A percentile compares a stretch with the other conserved stretches of the same genome.
Evolutionary conservation across 192 early-diverging fungal genomes (phyloP).

Genomic region (Mortierella antarctica): DNA sequence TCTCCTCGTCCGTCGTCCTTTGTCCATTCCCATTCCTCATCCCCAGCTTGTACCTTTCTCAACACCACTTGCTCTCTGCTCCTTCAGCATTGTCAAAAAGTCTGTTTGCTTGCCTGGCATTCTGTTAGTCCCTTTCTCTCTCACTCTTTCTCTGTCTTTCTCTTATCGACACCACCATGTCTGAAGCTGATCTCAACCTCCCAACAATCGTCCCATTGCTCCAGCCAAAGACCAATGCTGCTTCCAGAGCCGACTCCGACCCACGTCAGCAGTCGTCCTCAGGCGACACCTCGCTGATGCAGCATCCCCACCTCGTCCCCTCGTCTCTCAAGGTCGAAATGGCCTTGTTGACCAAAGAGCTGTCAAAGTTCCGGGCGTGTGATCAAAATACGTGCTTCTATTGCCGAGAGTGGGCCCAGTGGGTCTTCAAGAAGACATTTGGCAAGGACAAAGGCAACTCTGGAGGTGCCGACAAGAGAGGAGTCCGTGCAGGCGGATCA

Average conservation of each 20-base stretch:
- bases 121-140: neutral
- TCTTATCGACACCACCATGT: constrained; percentile 28
- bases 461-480: constrained; percentile 29
- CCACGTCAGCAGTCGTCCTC: constrained; percentile 17
- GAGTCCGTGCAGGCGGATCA: constrained; percentile 41
- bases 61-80: too few species aligned
- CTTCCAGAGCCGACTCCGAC: constrained; percentile 7
- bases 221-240: constrained; percentile 27
- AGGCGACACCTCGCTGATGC: constrained; percentile 22
- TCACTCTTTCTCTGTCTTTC: neutral
- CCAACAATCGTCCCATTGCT: constrained; percentile 47
- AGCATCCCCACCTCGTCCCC: constrained; percentile 46
- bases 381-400: constrained; percentile 78
- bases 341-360: constrained; percentile 71
- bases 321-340: constrained; percentile 75
- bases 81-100: too few species aligned
- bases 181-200: constrained; percentile 53
- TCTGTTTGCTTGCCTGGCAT: neutral
- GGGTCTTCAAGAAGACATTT: constrained; percentile 77
- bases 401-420: constrained; percentile 85
- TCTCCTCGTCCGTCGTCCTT: too few species aligned
- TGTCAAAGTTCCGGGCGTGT: constrained; percentile 76
- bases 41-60: too few species aligned
- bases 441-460: constrained; percentile 38
- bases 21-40: too few species aligned